Conservation (phyloP, 169 alveolate genomes). For the Cryptosporidium sp. region DNA sequence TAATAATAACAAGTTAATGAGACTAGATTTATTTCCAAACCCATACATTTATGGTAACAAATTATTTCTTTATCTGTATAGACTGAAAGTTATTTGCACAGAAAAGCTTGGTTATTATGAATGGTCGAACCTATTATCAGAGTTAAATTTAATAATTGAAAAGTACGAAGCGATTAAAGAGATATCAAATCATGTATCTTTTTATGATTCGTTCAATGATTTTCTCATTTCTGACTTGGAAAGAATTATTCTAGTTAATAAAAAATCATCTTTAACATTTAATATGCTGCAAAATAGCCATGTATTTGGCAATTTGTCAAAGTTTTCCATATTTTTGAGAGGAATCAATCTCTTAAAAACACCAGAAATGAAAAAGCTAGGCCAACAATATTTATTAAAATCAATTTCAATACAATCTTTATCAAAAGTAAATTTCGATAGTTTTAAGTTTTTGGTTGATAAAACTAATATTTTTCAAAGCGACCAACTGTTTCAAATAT, state of each 20-base stretch:
- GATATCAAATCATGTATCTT: neutral
- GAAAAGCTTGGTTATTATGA: slow-evolving; percentile 5
- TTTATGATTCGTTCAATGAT: neutral
- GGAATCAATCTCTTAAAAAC: slow-evolving; percentile 36
- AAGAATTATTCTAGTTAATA: neutral
- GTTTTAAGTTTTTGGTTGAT: neutral
- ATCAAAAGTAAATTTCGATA: neutral
- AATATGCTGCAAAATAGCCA: slow-evolving; percentile 12
- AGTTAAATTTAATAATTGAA: slow-evolving; percentile 17
- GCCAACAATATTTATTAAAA: slow-evolving; percentile 2
- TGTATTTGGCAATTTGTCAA: neutral
- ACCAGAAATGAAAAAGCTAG: slow-evolving; percentile 5
- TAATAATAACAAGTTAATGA: slow-evolving; percentile 2
- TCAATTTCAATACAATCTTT: neutral
- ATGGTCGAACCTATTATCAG: slow-evolving; percentile 29
- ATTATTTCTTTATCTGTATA: slow-evolving; percentile 30
- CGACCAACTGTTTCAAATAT: neutral
- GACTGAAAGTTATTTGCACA: slow-evolving; percentile 10
- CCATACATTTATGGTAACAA: slow-evolving; percentile 26
- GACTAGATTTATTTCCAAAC: slow-evolving; percentile 34
- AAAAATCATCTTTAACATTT: neutral
- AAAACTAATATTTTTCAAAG: neutral
- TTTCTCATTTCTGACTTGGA: neutral
- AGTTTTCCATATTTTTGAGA: slow-evolving; percentile 1
- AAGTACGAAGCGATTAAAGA: neutral